These are phyloP conservation scores for Penicillium sp. DNA, from an alignment of 2,329 filamentous ascomycete species.

Conservation along the genomic window DNA sequence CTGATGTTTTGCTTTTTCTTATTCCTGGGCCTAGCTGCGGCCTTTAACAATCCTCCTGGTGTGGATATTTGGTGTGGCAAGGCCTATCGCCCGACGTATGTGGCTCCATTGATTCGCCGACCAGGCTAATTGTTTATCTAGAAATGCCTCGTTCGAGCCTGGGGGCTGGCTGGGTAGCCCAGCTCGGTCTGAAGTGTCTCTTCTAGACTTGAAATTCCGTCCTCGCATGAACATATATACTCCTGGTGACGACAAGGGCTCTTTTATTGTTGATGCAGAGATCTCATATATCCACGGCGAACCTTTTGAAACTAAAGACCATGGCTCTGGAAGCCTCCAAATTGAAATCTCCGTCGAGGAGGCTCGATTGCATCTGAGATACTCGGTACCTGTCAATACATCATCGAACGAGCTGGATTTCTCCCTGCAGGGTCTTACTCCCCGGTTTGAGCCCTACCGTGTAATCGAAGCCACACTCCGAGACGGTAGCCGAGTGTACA, in stretches of 20 bases:
- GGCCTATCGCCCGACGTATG: constrained; percentile 41
- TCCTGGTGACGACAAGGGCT: constrained; percentile 35
- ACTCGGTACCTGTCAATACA: constrained; percentile 34
- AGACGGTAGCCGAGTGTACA: constrained; percentile 33
- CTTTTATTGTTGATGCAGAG: constrained; percentile 43
- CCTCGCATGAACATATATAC: constrained; percentile 48
- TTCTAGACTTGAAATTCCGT: constrained; percentile 44
- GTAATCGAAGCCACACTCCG: constrained; percentile 34
- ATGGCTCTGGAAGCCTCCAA: constrained; percentile 26
- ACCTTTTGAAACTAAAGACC: constrained; percentile 21
- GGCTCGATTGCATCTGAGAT: constrained; percentile 20
- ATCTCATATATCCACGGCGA: constrained; percentile 40
- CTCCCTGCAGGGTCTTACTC: constrained; percentile 27
- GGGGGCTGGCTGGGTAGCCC: constrained; percentile 46
- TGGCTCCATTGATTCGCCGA: background rate
- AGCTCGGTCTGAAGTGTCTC: constrained; percentile 27
- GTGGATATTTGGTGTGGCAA: constrained; percentile 50
- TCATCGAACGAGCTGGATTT: constrained; percentile 37
- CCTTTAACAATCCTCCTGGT: constrained; percentile 39
- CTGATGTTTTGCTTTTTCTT: constrained; percentile 6
- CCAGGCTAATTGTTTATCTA: constrained; percentile 15
- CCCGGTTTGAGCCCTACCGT: constrained; percentile 34
- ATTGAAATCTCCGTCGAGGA: constrained; percentile 25
- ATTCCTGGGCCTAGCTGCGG: constrained; percentile 6
- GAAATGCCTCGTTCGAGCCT: constrained; percentile 46